Base-by-base conservation (phyloP, 2,329 filamentous ascomycete species). In the Colletotrichum tofieldiae region DNA sequence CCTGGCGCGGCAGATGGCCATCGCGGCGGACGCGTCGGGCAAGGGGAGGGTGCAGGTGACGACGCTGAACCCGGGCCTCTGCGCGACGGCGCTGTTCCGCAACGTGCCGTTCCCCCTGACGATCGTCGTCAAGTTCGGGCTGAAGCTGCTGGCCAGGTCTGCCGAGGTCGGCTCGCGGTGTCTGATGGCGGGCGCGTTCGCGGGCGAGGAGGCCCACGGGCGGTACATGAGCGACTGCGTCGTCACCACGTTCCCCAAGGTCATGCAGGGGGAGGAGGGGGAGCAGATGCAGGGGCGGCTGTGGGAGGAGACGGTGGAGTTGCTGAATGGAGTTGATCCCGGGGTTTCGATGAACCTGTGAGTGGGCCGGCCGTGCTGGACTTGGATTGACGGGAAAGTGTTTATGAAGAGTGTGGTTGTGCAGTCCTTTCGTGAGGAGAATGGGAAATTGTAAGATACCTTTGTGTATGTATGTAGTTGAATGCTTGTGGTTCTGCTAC, bases 241-340 rank as follows among this genome's bases (percentile, higher is more conserved):
- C 35, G 67, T 82, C 23, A 71, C 75, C 39, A 54, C 60, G 32
- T 74, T 75, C 59, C 77, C 79, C 6, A 62, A 66, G 12, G 49
- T 73, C 7, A 78, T 81, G 76, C 64, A 75, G 8, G 78, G 84
- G 6, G 77, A 81, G 6, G 79, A 84, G 43, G 86, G 85, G 0
- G 75, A 77, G 47, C 65, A 77, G 63, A 71, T 78, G 65, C 83
- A 83, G 69, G 75, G 77, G 56, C 81, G 77, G 69, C 76, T 86
- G 3, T 88, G 81, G 77, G 79, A 75, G 20, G 85, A 88, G 78
- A 73, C 88, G 74, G 58, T 83, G 72, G 81, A 75, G 14, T 78
- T 84, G 26, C 65, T 88, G 39, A 84, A 87, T 61, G 78, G 63
- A 3, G 80, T 87, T 41, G 80, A 85, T 72, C 82, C 83, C 0